Conservation (phyloP, 2,329 filamentous ascomycete species). For the Colletotrichum filicis region DNA sequence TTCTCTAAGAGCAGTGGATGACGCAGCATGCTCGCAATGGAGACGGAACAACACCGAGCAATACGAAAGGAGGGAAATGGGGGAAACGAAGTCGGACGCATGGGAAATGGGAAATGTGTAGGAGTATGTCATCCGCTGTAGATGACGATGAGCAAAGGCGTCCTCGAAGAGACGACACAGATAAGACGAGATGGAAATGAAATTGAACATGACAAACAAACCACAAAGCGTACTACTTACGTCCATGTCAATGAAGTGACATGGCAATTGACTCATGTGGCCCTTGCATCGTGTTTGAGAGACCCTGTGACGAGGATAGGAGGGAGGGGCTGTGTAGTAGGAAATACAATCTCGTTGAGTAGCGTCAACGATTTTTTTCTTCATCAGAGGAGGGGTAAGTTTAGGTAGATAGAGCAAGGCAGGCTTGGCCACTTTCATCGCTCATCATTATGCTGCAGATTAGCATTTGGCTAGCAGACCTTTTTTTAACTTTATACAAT, state of each 20-base stretch:
- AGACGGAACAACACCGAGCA: neutral
- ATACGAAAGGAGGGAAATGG: neutral
- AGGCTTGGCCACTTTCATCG: neutral
- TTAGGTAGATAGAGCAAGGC: neutral
- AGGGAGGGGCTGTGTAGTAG: too few relatives aligned
- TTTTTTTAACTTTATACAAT: constrained; percentile 12
- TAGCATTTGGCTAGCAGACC: neutral
- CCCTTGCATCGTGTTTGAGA: too few relatives aligned
- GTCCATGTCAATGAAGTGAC: neutral
- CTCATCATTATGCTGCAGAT: neutral
- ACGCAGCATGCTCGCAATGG: neutral
- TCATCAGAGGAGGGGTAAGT: neutral
- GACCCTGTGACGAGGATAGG: too few relatives aligned
- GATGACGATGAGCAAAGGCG: constrained; percentile 3
- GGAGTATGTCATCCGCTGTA: constrained; percentile 25
- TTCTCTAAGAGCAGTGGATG: neutral
- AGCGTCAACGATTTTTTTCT: neutral
- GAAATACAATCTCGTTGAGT: too few relatives aligned
- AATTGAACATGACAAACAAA: constrained; percentile 22
- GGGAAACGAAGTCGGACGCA: constrained; percentile 11
- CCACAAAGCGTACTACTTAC: neutral
- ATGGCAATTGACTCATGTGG: neutral
- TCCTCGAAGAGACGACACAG: neutral
- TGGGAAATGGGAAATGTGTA: constrained; percentile 27
- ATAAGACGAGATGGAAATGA: constrained; percentile 27